Conservation (phyloP, 164 flowering plant species). For the Aristolochia fimbriata region DNA sequence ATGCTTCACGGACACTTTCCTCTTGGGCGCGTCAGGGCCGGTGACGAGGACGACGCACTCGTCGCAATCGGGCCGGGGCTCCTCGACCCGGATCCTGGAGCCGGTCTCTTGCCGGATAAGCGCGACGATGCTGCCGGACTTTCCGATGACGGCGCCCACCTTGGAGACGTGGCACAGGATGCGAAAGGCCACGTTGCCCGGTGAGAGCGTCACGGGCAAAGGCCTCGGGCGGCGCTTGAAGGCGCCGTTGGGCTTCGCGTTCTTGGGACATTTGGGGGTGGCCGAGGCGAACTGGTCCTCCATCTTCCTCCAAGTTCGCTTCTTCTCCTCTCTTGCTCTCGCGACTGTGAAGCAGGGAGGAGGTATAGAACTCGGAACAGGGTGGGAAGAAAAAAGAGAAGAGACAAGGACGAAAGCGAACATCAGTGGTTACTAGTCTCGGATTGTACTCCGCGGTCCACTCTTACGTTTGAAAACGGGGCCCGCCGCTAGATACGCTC, state of each 20-base stretch:
- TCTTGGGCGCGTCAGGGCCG: slow-evolving; percentile 15
- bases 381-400: no score
- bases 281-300: slow-evolving; percentile 1
- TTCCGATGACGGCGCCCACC: slow-evolving; percentile 75
- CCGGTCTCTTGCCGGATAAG: slow-evolving; percentile 51
- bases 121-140: slow-evolving; percentile 54
- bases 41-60: slow-evolving; percentile 48
- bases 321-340: no score
- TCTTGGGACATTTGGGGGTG: background rate
- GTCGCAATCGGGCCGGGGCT: slow-evolving; percentile 27
- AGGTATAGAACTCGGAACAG: no score
- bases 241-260: slow-evolving; percentile 14
- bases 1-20: slow-evolving; percentile 14
- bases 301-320: background rate
- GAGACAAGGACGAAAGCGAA: no score
- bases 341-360: no score
- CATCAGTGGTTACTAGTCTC: no score
- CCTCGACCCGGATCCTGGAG: slow-evolving; percentile 59
- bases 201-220: slow-evolving; percentile 21
- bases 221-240: slow-evolving; percentile 27
- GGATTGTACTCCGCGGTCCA: no score
- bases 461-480: no score
- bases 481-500: no score
- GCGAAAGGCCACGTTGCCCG: slow-evolving; percentile 50
- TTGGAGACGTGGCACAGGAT: slow-evolving; percentile 63